Percentiles rank a stretch among this genome's conserved stretches.
phyloP scores from a whole-genome alignment of 768 basidiomycete species.

The Exidia glandulosa region DNA sequence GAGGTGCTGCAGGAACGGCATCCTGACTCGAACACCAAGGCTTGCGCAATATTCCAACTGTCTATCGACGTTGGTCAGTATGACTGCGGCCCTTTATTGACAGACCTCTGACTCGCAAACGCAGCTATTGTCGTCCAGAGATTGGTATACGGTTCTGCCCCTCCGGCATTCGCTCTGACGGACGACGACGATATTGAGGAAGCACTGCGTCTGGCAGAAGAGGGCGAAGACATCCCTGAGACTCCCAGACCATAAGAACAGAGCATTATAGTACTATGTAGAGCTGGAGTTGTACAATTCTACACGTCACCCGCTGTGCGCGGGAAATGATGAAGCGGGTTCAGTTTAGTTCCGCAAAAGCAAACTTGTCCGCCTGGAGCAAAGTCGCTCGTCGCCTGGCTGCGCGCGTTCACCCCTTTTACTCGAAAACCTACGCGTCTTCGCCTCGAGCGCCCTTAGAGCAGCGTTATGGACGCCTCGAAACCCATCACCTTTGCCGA shows the following conservation, averaged over 20 bases:
- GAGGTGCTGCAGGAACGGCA: background rate
- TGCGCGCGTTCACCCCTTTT: background rate
- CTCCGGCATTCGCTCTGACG: constrained; percentile 42
- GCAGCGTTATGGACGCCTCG: constrained; percentile 5
- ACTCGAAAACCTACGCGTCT: background rate
- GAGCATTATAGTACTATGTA: background rate
- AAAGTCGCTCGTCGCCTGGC: background rate
- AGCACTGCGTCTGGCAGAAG: constrained; percentile 55
- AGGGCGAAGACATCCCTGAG: constrained; percentile 10
- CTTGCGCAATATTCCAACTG: constrained; percentile 74
- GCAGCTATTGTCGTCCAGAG: constrained; percentile 65
- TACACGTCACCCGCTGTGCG: background rate
- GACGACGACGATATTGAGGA: constrained; percentile 60
- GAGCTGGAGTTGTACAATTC: background rate
- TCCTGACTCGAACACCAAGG: constrained; percentile 15
- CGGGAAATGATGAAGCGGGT: background rate
- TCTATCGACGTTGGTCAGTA: constrained; percentile 63
- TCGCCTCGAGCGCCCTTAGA: background rate
- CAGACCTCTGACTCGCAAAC: constrained; percentile 8
- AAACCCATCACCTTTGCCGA: constrained; percentile 87
- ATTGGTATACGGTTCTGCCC: constrained; percentile 57
- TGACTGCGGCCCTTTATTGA: background rate
- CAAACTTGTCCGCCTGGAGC: background rate
- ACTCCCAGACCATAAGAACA: background rate
- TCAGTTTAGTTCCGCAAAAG: background rate